Evolutionary conservation across 495 filamentous ascomycete genomes (phyloP), one percentile per base, ranked within the genome.

Genomic region (Hypomontagnella monticulosa): DNA sequence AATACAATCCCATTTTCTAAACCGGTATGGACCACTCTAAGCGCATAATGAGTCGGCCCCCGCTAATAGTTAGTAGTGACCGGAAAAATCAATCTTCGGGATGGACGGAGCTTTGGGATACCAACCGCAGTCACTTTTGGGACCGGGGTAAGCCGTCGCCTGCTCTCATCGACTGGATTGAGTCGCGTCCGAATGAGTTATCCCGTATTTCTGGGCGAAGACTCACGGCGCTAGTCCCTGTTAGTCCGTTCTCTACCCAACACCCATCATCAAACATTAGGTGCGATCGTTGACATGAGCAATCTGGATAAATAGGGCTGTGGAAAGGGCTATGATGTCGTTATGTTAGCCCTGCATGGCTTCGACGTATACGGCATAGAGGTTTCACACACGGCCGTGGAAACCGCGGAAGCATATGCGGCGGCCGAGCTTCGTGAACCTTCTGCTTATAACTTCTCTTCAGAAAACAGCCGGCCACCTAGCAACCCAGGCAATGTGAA

Each of bases 291-390:
- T 55, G 37, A 55, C 19, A 42, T 12, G 20, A 11, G 10, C 4
- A 20, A 1, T 6, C 6, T 43, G 2, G 27, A n/a, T 4, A 20
- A 16, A 27, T 82, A 63, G 0, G 91, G 91, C 5, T 94, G 91
- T 67, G 91, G 91, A 3, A 83, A 85, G 50, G 91, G 89, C 0
- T 88, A 91, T 63, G 89, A 92, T 73, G 85, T 91, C 4, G 77
- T 88, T 33, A 78, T 92, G 61, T 78, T 91, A n/a, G 84, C 86
- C 9, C 81, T 86, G 44, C 84, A 84, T 63, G 90, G 89, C 0
- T 91, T 87, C 70, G 87, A 93, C 66, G 85, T 85, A 0, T 88
- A 87, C 61, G 91, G 91, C 0, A 75, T 94, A 3, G 91, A 93
- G 50, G 81, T 86, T 34, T 89, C 88, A 30, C 63, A 73, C 3